Evolutionary conservation across 495 filamentous ascomycete species (phyloP), one percentile per base, ranked within the genome.

Genomic region (Articulospora tetracladia): DNA sequence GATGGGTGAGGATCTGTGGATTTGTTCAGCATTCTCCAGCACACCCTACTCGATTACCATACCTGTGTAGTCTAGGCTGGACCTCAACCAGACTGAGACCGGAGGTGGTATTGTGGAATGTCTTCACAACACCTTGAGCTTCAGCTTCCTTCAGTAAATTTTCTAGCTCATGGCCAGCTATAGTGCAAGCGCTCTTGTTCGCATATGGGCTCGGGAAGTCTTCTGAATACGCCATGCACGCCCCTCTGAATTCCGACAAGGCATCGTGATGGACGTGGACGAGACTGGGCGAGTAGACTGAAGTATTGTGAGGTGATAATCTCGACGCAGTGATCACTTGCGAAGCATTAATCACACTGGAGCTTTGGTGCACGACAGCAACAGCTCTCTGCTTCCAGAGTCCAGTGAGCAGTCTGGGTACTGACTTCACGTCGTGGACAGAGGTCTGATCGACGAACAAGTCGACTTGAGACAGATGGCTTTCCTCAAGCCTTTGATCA

Each of bases 181-280:
- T 3, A 3, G 39, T 44, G 17, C 39, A 44, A 7, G 17, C 39
- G 15, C 39, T 44, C 39, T 44, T 44, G 39, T 44, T 44, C 39
- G 39, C 4, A 44, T 44, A 44, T 44, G 39, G 39, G 3, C 11
- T 15, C n/a, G 7, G 39, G 17, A 44, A 44, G 7, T 44, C 39
- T 3, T 44, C 39, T 3, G 39, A 44, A 48, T 44, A 46, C 15
- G 53, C n/a, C 28, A 58, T 2, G 49, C 46, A 53, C 1, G 52
- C 53, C 12, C 39, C 23, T 3, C 19, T 23, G 28, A 65, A 65
- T 1, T 50, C 25, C 1, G 34, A 22, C 3, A 15, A 15, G 17
- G 63, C 30, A n/a, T 34, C 60, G 11, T 66, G 60, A 51, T 66
- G 63, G 17, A 66, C 64, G 10, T 63, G 20, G 0, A 66, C 53